Evolutionary conservation across 2,329 filamentous ascomycete species (phyloP).

Genomic region (Clarireedia paspali): DNA sequence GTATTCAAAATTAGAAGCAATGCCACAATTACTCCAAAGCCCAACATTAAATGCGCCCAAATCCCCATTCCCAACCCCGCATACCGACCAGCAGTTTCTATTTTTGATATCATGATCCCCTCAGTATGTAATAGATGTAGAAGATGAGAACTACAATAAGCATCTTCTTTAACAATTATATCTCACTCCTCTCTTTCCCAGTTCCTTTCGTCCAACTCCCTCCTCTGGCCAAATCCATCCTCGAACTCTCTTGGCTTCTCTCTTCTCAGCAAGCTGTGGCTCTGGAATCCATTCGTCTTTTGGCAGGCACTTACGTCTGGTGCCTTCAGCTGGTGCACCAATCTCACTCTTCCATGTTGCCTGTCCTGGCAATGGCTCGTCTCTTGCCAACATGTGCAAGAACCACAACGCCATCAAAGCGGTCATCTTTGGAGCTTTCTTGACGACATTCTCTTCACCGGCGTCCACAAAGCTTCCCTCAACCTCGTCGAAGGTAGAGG

Average conservation of each 20-base stretch:
- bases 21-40: neutral
- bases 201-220: conserved; percentile 62
- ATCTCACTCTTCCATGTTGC: conserved; percentile 62
- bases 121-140: neutral
- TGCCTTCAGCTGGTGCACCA: conserved; percentile 66
- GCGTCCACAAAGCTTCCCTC: conserved; percentile 21
- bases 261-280: conserved; percentile 66
- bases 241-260: conserved; percentile 62
- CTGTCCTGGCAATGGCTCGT: conserved; percentile 51
- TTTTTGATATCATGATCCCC: neutral
- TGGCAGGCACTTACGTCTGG: conserved; percentile 60
- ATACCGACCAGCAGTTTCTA: neutral
- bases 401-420: conserved; percentile 72
- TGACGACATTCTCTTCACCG: conserved; percentile 29
- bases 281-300: conserved; percentile 70
- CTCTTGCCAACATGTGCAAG: conserved; percentile 62
- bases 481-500: conserved; percentile 17
- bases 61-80: neutral
- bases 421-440: conserved; percentile 57
- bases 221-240: conserved; percentile 75
- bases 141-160: neutral
- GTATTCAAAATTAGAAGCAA: neutral
- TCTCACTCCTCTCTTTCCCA: conserved; percentile 56
- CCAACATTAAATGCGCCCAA: neutral
- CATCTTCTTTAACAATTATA: conserved; percentile 32